Conservation (phyloP, 116 monocot genomes). For the Dioscorea cayenensis region DNA sequence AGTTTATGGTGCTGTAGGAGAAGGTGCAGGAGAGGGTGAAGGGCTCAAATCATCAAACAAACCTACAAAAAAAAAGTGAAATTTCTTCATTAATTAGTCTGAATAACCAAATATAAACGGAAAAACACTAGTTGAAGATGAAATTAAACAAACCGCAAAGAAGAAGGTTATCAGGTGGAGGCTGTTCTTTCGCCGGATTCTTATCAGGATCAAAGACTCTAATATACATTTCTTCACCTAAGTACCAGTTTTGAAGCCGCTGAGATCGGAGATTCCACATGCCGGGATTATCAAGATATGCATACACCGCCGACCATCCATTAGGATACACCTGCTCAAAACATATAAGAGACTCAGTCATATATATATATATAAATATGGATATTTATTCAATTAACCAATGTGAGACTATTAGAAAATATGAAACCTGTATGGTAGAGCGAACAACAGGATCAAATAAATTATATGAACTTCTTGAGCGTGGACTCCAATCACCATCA, state of each 20-base stretch:
- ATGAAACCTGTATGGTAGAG: constrained; percentile 30
- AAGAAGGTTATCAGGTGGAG: constrained; percentile 23
- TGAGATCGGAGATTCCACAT: constrained; percentile 36
- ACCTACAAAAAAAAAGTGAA: not conserved
- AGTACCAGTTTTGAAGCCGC: constrained; percentile 14
- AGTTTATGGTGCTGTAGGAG: not conserved
- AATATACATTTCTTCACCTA: constrained; percentile 19
- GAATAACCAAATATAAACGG: not conserved
- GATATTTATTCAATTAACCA: too few relatives aligned
- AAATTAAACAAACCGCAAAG: constrained; percentile 9
- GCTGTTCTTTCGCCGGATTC: constrained; percentile 17
- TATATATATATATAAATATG: too few relatives aligned
- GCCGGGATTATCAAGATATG: constrained; percentile 23
- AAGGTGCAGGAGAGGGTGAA: not conserved
- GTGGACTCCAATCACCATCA: constrained; percentile 34
- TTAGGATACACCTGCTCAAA: constrained; percentile 20
- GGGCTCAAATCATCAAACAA: not conserved
- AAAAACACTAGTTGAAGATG: not conserved
- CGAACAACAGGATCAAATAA: constrained; percentile 32
- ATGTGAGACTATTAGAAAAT: not conserved
- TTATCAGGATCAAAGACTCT: constrained; percentile 20
- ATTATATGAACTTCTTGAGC: constrained; percentile 29
- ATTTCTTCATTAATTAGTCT: not conserved
- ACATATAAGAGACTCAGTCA: not conserved
- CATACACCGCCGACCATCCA: constrained; percentile 23